A percentile compares a stretch with the other conserved stretches of the same genome.
Conservation (phyloP, 2,329 filamentous ascomycete genomes). For the Claviceps africana region DNA sequence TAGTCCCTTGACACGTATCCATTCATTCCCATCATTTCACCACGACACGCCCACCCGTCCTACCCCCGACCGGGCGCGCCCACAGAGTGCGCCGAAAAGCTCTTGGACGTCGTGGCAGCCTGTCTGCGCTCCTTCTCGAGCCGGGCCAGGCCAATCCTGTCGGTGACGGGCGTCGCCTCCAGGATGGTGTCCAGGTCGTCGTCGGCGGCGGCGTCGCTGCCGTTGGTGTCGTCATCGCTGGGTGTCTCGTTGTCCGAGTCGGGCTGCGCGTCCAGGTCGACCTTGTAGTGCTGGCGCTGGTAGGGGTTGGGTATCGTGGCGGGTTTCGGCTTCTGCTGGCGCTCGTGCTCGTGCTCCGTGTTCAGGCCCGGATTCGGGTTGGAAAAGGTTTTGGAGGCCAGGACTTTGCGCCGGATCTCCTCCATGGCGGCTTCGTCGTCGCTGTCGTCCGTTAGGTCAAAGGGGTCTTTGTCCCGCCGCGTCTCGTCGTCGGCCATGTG, state of each 20-base stretch:
- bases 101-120: conserved; percentile 33
- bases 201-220: conserved; percentile 42
- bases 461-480: conserved; percentile 48
- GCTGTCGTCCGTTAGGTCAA: conserved; percentile 70
- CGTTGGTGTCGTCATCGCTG: conserved; percentile 54
- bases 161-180: conserved; percentile 76
- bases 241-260: conserved; percentile 49
- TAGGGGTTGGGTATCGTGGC: conserved; percentile 50
- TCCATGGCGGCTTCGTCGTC: conserved; percentile 64
- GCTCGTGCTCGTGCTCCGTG: conserved; percentile 15
- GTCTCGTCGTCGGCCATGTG: conserved; percentile 9
- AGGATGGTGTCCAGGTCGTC: conserved; percentile 89
- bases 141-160: conserved; percentile 55
- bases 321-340: conserved; percentile 38
- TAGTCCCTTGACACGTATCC: too few species aligned
- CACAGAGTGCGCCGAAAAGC: conserved; percentile 35
- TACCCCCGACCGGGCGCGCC: conserved; percentile 36
- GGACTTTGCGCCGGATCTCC: conserved; percentile 75
- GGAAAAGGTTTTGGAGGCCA: conserved; percentile 79
- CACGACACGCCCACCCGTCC: neutral
- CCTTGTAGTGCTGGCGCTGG: conserved; percentile 27
- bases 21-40: too few species aligned
- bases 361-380: conserved; percentile 29
- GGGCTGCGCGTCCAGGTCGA: conserved; percentile 42
- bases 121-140: conserved; percentile 41